phyloP scores from a whole-genome alignment of 1,139 yeast genomes.

The Yamadazyma oceani region DNA sequence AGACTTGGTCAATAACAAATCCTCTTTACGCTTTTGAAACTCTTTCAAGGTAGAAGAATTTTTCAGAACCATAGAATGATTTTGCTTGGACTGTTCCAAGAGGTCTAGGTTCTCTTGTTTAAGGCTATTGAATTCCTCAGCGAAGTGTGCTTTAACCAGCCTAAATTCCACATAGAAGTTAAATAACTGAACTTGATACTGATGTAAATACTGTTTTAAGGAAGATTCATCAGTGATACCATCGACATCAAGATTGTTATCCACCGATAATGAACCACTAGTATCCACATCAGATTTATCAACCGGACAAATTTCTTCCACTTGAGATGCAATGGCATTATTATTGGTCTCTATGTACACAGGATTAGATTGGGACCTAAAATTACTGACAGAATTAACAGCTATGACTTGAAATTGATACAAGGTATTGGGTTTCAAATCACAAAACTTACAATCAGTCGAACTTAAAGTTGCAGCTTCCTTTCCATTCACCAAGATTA shows the following conservation, averaged over 20 bases:
- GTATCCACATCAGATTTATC: too few relatives aligned
- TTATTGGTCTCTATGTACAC: slow-evolving; percentile 22
- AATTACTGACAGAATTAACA: slow-evolving; percentile 37
- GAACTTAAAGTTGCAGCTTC: slow-evolving; percentile 42
- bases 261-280: too few relatives aligned
- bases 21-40: slow-evolving; percentile 24
- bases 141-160: slow-evolving; percentile 19
- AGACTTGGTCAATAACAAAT: slow-evolving; percentile 27
- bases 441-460: slow-evolving; percentile 38
- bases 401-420: slow-evolving; percentile 44
- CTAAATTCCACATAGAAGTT: slow-evolving; percentile 23
- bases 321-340: slow-evolving; percentile 15
- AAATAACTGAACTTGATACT: slow-evolving; percentile 8
- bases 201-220: slow-evolving; percentile 7
- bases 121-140: slow-evolving; percentile 25
- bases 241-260: too few relatives aligned
- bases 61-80: slow-evolving; percentile 10
- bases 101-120: slow-evolving; percentile 31
- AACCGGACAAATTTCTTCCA: slow-evolving; percentile 24
- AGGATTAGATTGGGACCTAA: slow-evolving; percentile 36
- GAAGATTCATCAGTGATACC: slow-evolving; percentile 5
- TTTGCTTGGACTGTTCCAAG: slow-evolving; percentile 34
- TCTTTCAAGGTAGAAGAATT: slow-evolving; percentile 14
- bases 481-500: slow-evolving; percentile 35
- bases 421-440: slow-evolving; percentile 27